phyloP scores from a whole-genome alignment of 2,329 filamentous ascomycete species.

The Hypoxylon rubiginosum region DNA sequence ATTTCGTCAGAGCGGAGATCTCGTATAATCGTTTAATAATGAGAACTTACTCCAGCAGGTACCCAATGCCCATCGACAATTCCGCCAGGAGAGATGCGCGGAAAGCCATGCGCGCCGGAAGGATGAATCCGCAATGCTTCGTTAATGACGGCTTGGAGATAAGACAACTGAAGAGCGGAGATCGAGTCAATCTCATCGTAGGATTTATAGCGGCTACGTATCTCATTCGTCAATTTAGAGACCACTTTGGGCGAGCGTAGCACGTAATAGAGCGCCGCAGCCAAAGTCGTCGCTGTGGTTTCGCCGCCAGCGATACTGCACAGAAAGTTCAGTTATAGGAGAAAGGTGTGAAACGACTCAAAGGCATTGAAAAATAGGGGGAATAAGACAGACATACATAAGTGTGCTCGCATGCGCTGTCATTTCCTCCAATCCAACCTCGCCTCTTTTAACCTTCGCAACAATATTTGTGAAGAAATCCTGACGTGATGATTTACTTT shows the following conservation, averaged over 20 bases:
- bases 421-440: slow-evolving; percentile 34
- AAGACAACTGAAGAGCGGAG: slow-evolving; percentile 35
- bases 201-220: slow-evolving; percentile 37
- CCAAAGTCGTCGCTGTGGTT: slow-evolving; percentile 27
- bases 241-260: slow-evolving; percentile 2
- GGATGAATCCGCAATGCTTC: slow-evolving; percentile 37
- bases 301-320: slow-evolving; percentile 35
- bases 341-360: no score
- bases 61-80: slow-evolving; percentile 30
- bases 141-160: slow-evolving; percentile 36
- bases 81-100: slow-evolving; percentile 40
- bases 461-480: slow-evolving; percentile 38
- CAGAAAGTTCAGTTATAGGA: not conserved
- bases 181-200: slow-evolving; percentile 43
- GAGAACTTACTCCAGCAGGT: slow-evolving; percentile 27
- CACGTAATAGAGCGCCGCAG: slow-evolving; percentile 19
- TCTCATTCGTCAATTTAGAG: slow-evolving; percentile 16
- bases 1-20: not conserved
- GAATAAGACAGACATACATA: not conserved
- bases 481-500: slow-evolving; percentile 18
- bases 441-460: slow-evolving; percentile 29
- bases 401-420: slow-evolving; percentile 36
- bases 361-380: not conserved
- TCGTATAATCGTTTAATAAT: not conserved
- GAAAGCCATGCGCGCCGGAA: slow-evolving; percentile 40